These are phyloP conservation scores for Tetracentron sinense DNA, from an alignment of 164 flowering plant species.

Conservation along the genomic window DNA sequence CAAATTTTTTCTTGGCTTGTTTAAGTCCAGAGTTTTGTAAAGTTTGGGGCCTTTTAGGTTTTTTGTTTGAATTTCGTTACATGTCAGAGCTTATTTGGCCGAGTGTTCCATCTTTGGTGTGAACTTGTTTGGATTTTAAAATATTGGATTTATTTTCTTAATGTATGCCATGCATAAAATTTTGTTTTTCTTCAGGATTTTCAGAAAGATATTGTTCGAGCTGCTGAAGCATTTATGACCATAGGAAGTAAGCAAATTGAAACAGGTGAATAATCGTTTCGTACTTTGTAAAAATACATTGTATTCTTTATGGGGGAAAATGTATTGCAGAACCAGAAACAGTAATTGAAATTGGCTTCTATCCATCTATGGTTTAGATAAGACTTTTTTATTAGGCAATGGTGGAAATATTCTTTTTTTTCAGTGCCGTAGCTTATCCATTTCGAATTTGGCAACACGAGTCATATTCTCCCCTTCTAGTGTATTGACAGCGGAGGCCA, in stretches of 20 bases:
- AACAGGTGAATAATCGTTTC: conserved; percentile 43
- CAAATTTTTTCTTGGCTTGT: neutral
- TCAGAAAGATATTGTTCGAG: conserved; percentile 79
- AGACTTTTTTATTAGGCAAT: neutral
- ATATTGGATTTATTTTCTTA: neutral
- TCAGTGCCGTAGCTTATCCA: too few species aligned
- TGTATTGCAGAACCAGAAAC: neutral
- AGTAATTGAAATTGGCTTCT: too few species aligned
- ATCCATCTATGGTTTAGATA: too few species aligned
- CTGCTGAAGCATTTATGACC: conserved; percentile 69
- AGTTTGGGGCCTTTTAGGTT: neutral
- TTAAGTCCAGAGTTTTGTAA: neutral
- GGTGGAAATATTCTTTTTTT: too few species aligned
- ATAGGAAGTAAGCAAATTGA: conserved; percentile 78
- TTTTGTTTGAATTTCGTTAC: neutral
- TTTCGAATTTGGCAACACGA: too few species aligned
- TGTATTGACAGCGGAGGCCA: too few species aligned
- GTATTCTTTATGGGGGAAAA: neutral
- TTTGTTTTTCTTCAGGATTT: conserved; percentile 57
- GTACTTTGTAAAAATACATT: neutral
- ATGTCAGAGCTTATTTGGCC: neutral
- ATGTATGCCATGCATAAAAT: neutral
- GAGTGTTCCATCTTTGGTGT: too few species aligned
- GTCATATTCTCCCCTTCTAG: too few species aligned
- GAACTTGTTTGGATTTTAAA: neutral